These are phyloP conservation scores for Phytopythium vexans DNA, from an alignment of 352 stramenopile species.

Conservation along the genomic window DNA sequence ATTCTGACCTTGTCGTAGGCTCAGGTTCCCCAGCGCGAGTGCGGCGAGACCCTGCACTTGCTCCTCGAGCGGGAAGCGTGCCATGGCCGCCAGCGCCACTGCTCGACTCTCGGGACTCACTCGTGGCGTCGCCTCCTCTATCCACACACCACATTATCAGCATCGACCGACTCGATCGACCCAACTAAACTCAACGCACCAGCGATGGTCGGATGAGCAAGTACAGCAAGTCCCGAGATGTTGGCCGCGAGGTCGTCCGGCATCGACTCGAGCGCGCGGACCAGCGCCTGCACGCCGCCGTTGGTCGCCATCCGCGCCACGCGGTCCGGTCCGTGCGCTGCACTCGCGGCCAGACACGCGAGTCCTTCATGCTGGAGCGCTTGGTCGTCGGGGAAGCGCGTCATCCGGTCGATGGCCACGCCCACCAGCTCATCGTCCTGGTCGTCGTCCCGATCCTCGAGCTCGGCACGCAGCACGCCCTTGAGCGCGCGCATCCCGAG, in stretches of 20 bases:
- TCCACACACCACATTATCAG: neutral
- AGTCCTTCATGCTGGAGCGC: conserved; percentile 48
- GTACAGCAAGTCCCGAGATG: conserved; percentile 43
- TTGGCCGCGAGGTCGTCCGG: conserved; percentile 48
- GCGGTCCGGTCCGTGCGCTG: conserved; percentile 15
- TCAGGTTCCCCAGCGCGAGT: conserved; percentile 54
- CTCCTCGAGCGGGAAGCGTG: conserved; percentile 51
- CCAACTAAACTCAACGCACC: conserved; percentile 8
- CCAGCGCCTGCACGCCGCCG: conserved; percentile 38
- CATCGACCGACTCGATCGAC: neutral
- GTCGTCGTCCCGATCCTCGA: conserved; percentile 3
- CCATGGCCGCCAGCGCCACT: conserved; percentile 58
- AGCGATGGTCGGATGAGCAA: conserved; percentile 52
- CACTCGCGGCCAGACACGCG: conserved; percentile 39
- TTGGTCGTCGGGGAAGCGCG: conserved; percentile 24
- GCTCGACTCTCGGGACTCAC: conserved; percentile 49
- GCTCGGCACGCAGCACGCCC: conserved; percentile 8
- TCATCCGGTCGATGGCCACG: conserved; percentile 44
- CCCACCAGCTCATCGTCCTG: conserved; percentile 14
- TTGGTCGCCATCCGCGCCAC: conserved; percentile 32
- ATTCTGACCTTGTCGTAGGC: conserved; percentile 40
- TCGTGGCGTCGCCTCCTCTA: conserved; percentile 41
- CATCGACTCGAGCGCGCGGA: conserved; percentile 45
- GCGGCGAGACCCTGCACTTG: conserved; percentile 50
- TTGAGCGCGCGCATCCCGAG: conserved; percentile 49